phyloP scores from a whole-genome alignment of 192 early-diverging fungal genomes.

The Coemansia sp. region DNA sequence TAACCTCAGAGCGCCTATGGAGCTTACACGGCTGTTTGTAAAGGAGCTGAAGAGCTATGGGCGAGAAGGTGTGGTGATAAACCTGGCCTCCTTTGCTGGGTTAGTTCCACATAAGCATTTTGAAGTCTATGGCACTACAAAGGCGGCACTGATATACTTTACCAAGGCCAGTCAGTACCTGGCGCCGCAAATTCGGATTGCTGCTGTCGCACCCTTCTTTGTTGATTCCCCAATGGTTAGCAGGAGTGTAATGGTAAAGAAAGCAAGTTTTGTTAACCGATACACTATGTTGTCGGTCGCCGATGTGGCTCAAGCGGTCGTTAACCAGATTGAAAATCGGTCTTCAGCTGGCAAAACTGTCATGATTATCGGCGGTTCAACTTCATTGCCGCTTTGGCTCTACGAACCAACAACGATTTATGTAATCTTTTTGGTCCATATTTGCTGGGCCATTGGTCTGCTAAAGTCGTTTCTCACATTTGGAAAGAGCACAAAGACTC shows the following conservation, averaged over 20 bases:
- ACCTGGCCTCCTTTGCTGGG: conserved; percentile 70
- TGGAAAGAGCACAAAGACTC: not conserved
- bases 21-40: conserved; percentile 66
- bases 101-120: conserved; percentile 51
- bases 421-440: not conserved
- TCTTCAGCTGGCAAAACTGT: conserved; percentile 21
- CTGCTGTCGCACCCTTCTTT: conserved; percentile 61
- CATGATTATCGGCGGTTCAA: conserved; percentile 27
- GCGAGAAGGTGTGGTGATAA: conserved; percentile 64
- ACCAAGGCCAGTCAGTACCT: conserved; percentile 47
- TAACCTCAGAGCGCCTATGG: conserved; percentile 72
- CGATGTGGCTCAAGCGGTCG: conserved; percentile 34
- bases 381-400: conserved; percentile 27
- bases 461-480: not conserved
- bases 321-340: conserved; percentile 18
- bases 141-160: conserved; percentile 68
- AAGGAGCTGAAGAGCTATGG: conserved; percentile 52
- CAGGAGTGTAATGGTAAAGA: conserved; percentile 19
- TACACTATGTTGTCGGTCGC: conserved; percentile 11
- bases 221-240: conserved; percentile 54
- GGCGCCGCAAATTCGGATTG: conserved; percentile 56
- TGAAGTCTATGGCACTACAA: conserved; percentile 76
- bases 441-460: conserved; percentile 3
- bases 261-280: conserved; percentile 24
- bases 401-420: conserved; percentile 1